Conservation (phyloP, 805 yeast genomes). For the Candida sakaeoensis region DNA sequence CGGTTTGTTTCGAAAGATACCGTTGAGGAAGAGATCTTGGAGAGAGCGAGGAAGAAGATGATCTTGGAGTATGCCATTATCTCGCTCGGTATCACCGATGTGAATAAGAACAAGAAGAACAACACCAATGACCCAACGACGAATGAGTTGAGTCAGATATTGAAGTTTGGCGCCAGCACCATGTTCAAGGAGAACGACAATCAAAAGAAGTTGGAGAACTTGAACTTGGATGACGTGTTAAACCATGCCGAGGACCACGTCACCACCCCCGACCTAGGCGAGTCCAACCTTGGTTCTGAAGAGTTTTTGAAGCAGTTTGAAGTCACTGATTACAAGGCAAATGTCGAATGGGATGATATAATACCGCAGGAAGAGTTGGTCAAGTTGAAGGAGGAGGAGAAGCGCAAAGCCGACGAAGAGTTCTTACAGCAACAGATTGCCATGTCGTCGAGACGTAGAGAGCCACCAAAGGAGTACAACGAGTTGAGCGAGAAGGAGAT, state of each 20-base stretch:
- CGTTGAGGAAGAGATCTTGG: constrained; percentile 95
- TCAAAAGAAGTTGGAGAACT: constrained; percentile 90
- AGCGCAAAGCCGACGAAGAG: constrained; percentile 79
- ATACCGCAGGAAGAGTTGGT: constrained; percentile 92
- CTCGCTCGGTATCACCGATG: constrained; percentile 90
- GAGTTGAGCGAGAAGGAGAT: constrained; percentile 81
- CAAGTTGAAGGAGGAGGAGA: constrained; percentile 87
- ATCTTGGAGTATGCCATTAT: constrained; percentile 96
- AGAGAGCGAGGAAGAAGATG: constrained; percentile 97
- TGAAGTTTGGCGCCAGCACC: constrained; percentile 97
- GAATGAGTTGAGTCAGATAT: constrained; percentile 84
- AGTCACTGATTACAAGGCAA: constrained; percentile 97
- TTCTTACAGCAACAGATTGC: constrained; percentile 86
- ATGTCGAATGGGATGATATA: constrained; percentile 98
- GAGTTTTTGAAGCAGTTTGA: constrained; percentile 96
- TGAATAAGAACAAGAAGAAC: constrained; percentile 46
- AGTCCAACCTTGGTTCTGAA: constrained; percentile 97
- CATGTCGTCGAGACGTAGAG: constrained; percentile 70
- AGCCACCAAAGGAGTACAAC: constrained; percentile 34
- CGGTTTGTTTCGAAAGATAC: constrained; percentile 98
- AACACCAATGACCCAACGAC: constrained; percentile 76
- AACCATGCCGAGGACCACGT: constrained; percentile 97
- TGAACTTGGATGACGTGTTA: constrained; percentile 92
- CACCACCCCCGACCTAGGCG: constrained; percentile 94
- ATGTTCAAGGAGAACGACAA: constrained; percentile 96